These are phyloP conservation scores for Penicillium freii DNA, from an alignment of 2,329 filamentous ascomycete species.

Conservation along the genomic window DNA sequence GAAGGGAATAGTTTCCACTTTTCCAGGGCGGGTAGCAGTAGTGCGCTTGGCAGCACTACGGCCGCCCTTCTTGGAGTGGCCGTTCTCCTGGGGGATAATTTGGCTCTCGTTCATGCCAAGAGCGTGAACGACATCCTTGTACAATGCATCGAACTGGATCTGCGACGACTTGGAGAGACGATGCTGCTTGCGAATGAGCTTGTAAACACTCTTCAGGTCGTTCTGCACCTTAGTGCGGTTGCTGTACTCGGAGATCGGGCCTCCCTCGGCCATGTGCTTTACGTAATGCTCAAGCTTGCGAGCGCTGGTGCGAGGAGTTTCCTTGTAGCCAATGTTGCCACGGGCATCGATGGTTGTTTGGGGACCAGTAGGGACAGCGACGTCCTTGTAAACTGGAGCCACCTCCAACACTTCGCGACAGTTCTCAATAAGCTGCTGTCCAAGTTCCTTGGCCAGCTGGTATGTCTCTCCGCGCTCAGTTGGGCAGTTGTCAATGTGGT, in stretches of 20 bases:
- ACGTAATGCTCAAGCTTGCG: constrained; percentile 98
- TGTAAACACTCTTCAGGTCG: constrained; percentile 92
- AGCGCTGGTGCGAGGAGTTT: constrained; percentile 80
- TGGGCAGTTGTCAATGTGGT: constrained; percentile 98
- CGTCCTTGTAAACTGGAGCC: constrained; percentile 92
- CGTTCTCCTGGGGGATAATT: constrained; percentile 85
- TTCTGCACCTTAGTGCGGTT: constrained; percentile 98
- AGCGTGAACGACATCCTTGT: constrained; percentile 90
- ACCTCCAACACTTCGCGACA: constrained; percentile 86
- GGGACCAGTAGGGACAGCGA: constrained; percentile 85
- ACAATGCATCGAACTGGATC: constrained; percentile 92
- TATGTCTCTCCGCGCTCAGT: constrained; percentile 97
- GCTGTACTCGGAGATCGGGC: constrained; percentile 97
- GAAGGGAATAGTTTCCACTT: constrained; percentile 97
- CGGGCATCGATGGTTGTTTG: constrained; percentile 88
- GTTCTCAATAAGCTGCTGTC: constrained; percentile 91
- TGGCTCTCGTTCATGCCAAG: constrained; percentile 97
- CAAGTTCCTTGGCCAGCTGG: constrained; percentile 92
- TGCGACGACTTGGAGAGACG: constrained; percentile 96
- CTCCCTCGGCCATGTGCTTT: constrained; percentile 95
- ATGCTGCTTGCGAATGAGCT: constrained; percentile 97
- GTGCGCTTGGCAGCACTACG: constrained; percentile 52
- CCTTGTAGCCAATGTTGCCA: constrained; percentile 89
- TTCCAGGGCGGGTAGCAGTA: constrained; percentile 66
- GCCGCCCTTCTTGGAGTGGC: constrained; percentile 57